Percentiles rank a stretch among this genome's conserved stretches.
Evolutionary conservation across 1,139 yeast species (phyloP).

Genomic region (Geotrichum citri-aurantii): DNA sequence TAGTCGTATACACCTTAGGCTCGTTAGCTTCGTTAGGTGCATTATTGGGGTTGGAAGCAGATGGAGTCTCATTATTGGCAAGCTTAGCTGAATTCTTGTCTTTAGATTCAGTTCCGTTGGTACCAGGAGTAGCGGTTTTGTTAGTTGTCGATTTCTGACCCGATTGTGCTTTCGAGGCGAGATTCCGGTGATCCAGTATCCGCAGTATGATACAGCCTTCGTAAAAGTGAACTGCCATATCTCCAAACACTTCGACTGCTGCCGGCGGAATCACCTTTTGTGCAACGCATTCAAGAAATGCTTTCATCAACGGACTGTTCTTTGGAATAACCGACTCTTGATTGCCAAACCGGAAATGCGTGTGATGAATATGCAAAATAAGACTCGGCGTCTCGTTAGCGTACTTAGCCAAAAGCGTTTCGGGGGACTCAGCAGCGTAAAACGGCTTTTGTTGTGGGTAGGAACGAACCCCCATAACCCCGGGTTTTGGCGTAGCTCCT

Average conservation of each 20-base stretch:
- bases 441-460: conserved; percentile 15
- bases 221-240: conserved; percentile 73
- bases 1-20: conserved; percentile 69
- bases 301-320: conserved; percentile 66
- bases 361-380: conserved; percentile 84
- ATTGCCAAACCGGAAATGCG: conserved; percentile 76
- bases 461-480: neutral
- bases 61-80: neutral
- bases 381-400: conserved; percentile 75
- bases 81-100: neutral
- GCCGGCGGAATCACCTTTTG: conserved; percentile 83
- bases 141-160: neutral
- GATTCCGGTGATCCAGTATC: conserved; percentile 66
- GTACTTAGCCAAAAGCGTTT: conserved; percentile 70
- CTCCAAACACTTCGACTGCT: conserved; percentile 80
- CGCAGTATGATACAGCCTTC: conserved; percentile 87
- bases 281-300: conserved; percentile 69
- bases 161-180: conserved; percentile 16
- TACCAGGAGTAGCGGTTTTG: conserved; percentile 1
- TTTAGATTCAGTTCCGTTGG: conserved; percentile 8
- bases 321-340: conserved; percentile 77
- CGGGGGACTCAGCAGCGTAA: conserved; percentile 48
- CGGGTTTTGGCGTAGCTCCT: neutral
- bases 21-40: conserved; percentile 23
- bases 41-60: conserved; percentile 3